These are phyloP conservation scores for Fusarium piperis DNA, from an alignment of 2,329 filamentous ascomycete genomes.

Conservation along the genomic window DNA sequence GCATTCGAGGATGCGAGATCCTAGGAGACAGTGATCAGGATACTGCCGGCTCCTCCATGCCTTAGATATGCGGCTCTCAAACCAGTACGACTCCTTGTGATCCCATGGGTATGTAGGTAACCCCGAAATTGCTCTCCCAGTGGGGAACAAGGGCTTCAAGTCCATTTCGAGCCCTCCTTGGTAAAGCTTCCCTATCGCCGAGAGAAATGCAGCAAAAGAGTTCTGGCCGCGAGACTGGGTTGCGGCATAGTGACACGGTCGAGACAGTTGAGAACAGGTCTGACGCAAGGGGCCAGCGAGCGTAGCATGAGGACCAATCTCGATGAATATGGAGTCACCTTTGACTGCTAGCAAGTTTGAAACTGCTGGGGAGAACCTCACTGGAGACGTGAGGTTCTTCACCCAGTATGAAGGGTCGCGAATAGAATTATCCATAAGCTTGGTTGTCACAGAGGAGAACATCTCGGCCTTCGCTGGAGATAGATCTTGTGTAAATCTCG, in stretches of 20 bases:
- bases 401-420: constrained; percentile 53
- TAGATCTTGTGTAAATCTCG: rapidly evolving
- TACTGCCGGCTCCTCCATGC: constrained; percentile 44
- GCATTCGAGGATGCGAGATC: constrained; percentile 35
- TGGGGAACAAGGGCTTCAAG: constrained; percentile 29
- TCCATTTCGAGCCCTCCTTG: not conserved
- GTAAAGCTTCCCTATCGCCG: constrained; percentile 1
- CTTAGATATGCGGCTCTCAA: constrained; percentile 43
- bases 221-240: not conserved
- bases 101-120: constrained; percentile 53
- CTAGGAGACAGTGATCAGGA: constrained; percentile 53
- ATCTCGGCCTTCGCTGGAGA: not conserved
- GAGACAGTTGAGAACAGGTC: not conserved
- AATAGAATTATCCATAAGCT: constrained; percentile 47
- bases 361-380: constrained; percentile 49
- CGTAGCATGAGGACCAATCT: constrained; percentile 41
- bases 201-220: not conserved
- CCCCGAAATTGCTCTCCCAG: constrained; percentile 30
- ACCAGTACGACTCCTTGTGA: constrained; percentile 49
- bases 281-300: constrained; percentile 33
- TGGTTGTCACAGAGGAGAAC: constrained; percentile 54
- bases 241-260: not conserved
- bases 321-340: constrained; percentile 18
- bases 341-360: constrained; percentile 5
- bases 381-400: constrained; percentile 47